phyloP scores from a whole-genome alignment of 2,329 filamentous ascomycete species.

The Cercospora sojina region DNA sequence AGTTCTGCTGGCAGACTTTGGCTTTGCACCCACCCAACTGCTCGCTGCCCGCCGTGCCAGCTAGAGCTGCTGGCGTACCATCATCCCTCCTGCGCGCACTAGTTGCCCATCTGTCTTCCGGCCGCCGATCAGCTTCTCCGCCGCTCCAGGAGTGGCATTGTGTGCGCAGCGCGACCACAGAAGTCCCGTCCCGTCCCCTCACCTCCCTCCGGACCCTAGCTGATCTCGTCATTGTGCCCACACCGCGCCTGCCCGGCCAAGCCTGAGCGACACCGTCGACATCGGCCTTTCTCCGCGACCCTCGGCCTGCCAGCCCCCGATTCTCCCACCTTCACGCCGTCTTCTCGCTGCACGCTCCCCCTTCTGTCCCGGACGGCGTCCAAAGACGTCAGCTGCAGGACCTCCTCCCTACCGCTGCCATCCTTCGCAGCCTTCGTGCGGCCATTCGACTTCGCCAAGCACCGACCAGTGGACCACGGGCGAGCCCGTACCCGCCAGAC shows the following conservation, averaged over 20 bases:
- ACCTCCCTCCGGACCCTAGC: not conserved
- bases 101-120: slow-evolving; percentile 6
- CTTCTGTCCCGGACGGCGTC: not conserved
- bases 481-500: slow-evolving; percentile 16
- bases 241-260: slow-evolving; percentile 12
- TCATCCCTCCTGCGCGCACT: not conserved
- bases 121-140: slow-evolving; percentile 14
- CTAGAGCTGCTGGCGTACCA: not conserved
- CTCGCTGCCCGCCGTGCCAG: not conserved
- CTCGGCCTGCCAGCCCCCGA: slow-evolving; percentile 23
- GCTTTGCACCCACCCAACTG: not conserved
- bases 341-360: slow-evolving; percentile 20
- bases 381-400: not conserved
- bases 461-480: slow-evolving; percentile 17
- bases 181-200: slow-evolving; percentile 5
- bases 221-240: not conserved
- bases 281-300: slow-evolving; percentile 25
- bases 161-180: slow-evolving; percentile 1
- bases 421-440: slow-evolving; percentile 2
- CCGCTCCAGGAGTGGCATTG: slow-evolving; percentile 8
- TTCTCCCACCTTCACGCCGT: slow-evolving; percentile 24
- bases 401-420: not conserved
- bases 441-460: slow-evolving; percentile 3
- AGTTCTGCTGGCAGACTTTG: slow-evolving; percentile 6
- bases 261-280: slow-evolving; percentile 6